Evolutionary conservation across 164 flowering plant genomes (phyloP), one percentile per base, ranked within the genome.

Genomic region (Chloranthus sessilifolius): DNA sequence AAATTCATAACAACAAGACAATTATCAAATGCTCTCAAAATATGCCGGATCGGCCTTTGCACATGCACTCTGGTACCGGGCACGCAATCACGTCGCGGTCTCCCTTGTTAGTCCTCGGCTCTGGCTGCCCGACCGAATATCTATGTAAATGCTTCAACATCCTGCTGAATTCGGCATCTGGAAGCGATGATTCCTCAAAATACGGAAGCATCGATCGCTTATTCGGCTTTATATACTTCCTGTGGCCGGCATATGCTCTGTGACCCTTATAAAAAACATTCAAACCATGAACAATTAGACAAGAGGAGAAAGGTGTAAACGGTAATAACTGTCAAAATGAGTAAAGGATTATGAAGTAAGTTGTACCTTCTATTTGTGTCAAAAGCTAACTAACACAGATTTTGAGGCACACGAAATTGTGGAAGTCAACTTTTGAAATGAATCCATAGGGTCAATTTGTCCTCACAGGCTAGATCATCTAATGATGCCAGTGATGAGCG

Each of bases 11-110:
- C n/a, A n/a, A n/a, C n/a, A n/a, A n/a, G n/a, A n/a, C n/a, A n/a
- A n/a, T n/a, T n/a, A n/a, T n/a, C n/a, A n/a, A n/a, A n/a, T n/a
- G n/a, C n/a, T n/a, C n/a, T 29, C 22, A 46, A 19, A 46, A 46
- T 34, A 43, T 15, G 50, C 1, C 4, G 19, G 33, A 8, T 42
- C 28, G 51, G 22, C 37, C 29, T 20, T 27, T 73, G 51, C 95
- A 80, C 87, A 85, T 80, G 58, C 95, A 81, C 51, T 84, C 86
- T 8, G 84, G 94, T 8, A 82, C 71, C 0, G 94, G 94, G 47
- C 70, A 77, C 3, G 80, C 77, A 25, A 69, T 67, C 36, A 83
- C 90, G 56, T 81, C 84, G 1, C 72, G 50, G 10, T 66, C 80
- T 31, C 67, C 62, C 68, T 69, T 75, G 20, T 56, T 57, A 20